Percentiles rank a stretch among this genome's conserved stretches.
Conservation (phyloP, 257 asterid species). For the Scutellaria minor region DNA sequence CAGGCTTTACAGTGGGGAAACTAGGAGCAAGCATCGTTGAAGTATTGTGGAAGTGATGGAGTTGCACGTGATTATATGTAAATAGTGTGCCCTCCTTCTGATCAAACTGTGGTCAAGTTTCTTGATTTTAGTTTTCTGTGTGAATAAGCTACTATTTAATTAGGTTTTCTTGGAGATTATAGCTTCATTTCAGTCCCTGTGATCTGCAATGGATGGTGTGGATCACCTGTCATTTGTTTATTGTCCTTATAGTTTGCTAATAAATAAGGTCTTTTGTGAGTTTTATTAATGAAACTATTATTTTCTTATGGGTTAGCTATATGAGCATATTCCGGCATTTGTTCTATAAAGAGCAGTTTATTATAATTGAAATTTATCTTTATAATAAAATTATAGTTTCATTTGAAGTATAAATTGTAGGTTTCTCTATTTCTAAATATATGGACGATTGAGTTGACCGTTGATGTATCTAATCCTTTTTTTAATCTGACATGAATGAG, state of each 20-base stretch:
- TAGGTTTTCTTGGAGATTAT: slow-evolving; percentile 5
- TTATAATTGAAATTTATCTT: too few species aligned
- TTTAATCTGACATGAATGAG: too few species aligned
- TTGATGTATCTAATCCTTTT: too few species aligned
- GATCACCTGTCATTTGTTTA: not conserved
- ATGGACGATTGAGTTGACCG: too few species aligned
- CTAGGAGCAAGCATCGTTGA: slow-evolving; percentile 81
- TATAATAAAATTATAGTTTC: too few species aligned
- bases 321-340: too few species aligned
- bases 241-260: not conserved
- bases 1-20: slow-evolving; percentile 95
- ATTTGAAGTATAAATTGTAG: too few species aligned
- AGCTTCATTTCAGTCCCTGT: not conserved
- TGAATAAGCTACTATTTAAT: slow-evolving; percentile 3
- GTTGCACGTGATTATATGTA: slow-evolving; percentile 38
- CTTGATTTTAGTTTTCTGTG: not conserved
- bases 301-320: too few species aligned
- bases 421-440: too few species aligned
- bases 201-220: slow-evolving; percentile 27
- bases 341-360: too few species aligned
- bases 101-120: too few species aligned
- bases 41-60: slow-evolving; percentile 3
- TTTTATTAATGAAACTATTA: not conserved
- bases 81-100: slow-evolving; percentile 32
- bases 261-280: slow-evolving; percentile 26